Evolutionary conservation across 805 yeast species (phyloP), one percentile per base, ranked within the genome.

Genomic region (Pichia phayaonensis): DNA sequence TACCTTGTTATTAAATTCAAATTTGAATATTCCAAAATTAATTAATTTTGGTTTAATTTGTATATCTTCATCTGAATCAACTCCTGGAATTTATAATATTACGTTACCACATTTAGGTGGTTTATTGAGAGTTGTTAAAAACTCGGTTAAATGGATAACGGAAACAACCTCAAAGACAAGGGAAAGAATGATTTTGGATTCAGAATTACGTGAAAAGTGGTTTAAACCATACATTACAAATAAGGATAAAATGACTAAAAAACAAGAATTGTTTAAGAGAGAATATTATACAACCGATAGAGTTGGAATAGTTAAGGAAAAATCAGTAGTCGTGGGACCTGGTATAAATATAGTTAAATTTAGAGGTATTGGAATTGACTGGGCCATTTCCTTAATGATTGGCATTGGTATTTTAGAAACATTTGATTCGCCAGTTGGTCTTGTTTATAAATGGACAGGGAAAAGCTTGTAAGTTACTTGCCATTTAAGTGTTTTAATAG

Each of bases 401-500:
- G 53, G 53, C 3, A 16, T 40, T 8, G 53, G 53, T 1, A 22
- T 42, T 4, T 13, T 50, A 7, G 53, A 50, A 26, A 22, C 44
- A 8, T 31, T 43, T 16, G 29, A 42, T 1, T 46, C 53, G 1
- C 47, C 53, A 1, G 50, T 46, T 3, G 53, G 53, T 1, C 10
- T 50, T 2, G 41, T 50, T 8, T 50, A 46, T 23, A 46, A 43
- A 40, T 16, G 45, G n/a, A 46, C 53, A 4, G 53, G 53, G 3
- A 50, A 50, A 34, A 27, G 4, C 21, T 50, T 34, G 73, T 60
- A 1, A 78, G 80, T 8, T 58, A 59, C 2, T 27, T 5, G 3
- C 8, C 5, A 16, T 34, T 44, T 18, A 78, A 56, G 45, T 70
- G 72, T 7, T 27, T 13, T 13, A 29, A 29, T 29, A 29, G 13